These are phyloP conservation scores for Neckera pumila DNA, from an alignment of 225 moss, liverwort and hornwort genomes.

Conservation along the genomic window DNA sequence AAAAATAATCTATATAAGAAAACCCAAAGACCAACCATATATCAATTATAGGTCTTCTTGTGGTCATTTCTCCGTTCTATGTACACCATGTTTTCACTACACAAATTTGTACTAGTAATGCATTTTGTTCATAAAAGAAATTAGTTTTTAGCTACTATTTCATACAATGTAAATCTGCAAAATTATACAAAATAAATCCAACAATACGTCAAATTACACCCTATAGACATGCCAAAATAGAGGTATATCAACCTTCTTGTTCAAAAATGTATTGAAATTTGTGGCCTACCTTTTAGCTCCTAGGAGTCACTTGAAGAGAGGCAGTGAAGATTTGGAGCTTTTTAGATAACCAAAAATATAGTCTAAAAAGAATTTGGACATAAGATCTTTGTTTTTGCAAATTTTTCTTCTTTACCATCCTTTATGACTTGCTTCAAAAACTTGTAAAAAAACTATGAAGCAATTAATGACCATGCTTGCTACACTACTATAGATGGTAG, in stretches of 20 bases:
- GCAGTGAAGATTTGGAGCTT: background rate
- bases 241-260: background rate
- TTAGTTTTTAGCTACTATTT: accelerated
- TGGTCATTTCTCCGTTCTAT: accelerated
- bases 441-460: background rate
- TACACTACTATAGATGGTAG: background rate
- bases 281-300: background rate
- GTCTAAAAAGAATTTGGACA: accelerated
- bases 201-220: background rate
- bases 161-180: background rate
- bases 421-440: too few species aligned
- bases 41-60: background rate
- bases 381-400: background rate
- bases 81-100: background rate
- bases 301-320: accelerated
- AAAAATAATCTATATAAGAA: background rate
- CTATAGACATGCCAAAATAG: background rate
- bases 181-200: background rate
- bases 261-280: background rate
- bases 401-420: accelerated
- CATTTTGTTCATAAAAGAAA: background rate
- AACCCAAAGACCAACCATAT: background rate
- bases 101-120: background rate
- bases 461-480: background rate
- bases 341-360: accelerated